Evolutionary conservation across 371 early-diverging fungal species (phyloP).

Genomic region (Blyttiomyces sp.): DNA sequence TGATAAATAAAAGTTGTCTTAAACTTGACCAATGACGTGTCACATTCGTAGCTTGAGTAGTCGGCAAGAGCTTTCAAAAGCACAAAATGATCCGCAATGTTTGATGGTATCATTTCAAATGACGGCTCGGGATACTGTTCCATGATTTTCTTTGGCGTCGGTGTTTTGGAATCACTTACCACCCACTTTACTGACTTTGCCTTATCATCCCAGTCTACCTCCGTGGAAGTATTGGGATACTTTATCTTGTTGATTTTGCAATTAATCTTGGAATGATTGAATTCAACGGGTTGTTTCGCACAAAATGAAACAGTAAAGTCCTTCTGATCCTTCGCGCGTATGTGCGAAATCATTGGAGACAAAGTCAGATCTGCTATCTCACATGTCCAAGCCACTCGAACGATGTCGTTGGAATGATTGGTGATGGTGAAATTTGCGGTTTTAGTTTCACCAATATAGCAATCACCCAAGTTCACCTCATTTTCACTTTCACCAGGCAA

Average conservation of each 20-base stretch:
- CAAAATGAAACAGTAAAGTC: constrained; percentile 37
- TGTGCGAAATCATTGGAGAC: constrained; percentile 35
- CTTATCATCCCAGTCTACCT: constrained; percentile 48
- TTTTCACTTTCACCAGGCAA: constrained; percentile 37
- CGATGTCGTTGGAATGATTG: constrained; percentile 40
- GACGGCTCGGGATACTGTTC: constrained; percentile 42
- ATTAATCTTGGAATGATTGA: constrained; percentile 16
- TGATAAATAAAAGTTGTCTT: constrained; percentile 56
- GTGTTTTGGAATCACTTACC: constrained; percentile 6
- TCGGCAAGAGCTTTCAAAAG: constrained; percentile 45
- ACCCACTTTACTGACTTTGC: constrained; percentile 42
- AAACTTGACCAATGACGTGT: constrained; percentile 38
- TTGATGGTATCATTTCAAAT: constrained; percentile 24
- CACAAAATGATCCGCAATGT: constrained; percentile 23
- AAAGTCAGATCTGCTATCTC: constrained; percentile 36
- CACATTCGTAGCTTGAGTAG: constrained; percentile 45
- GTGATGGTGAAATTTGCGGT: constrained; percentile 25
- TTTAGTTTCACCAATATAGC: constrained; percentile 40
- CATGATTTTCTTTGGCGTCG: constrained; percentile 29
- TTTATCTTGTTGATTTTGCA: constrained; percentile 36
- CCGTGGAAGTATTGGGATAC: constrained; percentile 18
- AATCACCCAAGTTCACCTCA: constrained; percentile 44
- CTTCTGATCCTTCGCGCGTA: constrained; percentile 33
- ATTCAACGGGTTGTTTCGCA: constrained; percentile 33
- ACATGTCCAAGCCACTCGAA: constrained; percentile 27